Evolutionary conservation across 2,329 filamentous ascomycete species (phyloP).

Genomic region (Botryotinia convoluta): DNA sequence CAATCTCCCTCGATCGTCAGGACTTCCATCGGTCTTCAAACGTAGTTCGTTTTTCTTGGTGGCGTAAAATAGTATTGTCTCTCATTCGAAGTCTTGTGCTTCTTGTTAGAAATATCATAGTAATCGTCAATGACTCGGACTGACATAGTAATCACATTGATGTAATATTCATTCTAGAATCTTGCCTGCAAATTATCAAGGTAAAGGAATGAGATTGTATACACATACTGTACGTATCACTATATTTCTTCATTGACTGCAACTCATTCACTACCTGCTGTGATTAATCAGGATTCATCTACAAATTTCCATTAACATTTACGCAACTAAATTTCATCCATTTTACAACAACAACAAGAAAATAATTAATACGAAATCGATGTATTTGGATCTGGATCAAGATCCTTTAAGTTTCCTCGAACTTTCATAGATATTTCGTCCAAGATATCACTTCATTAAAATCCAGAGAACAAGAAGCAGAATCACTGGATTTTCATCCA

Average conservation of each 20-base stretch:
- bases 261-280: not conserved
- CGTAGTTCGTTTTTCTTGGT: not conserved
- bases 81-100: not conserved
- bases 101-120: not conserved
- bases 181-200: not conserved
- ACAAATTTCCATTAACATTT: not conserved
- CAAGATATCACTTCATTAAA: not conserved
- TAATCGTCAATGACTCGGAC: not conserved
- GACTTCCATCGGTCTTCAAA: not conserved
- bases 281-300: not conserved
- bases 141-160: not conserved
- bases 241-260: not conserved
- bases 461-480: not conserved
- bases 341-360: not conserved
- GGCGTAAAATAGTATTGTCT: not conserved
- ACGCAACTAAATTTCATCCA: not conserved
- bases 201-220: not conserved
- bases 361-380: not conserved
- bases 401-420: not conserved
- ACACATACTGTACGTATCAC: not conserved
- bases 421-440: not conserved
- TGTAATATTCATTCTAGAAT: not conserved
- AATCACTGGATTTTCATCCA: not conserved
- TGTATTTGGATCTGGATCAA: not conserved
- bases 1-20: not conserved